phyloP scores from a whole-genome alignment of 257 asterid genomes.

The Capsicum pubescens region DNA sequence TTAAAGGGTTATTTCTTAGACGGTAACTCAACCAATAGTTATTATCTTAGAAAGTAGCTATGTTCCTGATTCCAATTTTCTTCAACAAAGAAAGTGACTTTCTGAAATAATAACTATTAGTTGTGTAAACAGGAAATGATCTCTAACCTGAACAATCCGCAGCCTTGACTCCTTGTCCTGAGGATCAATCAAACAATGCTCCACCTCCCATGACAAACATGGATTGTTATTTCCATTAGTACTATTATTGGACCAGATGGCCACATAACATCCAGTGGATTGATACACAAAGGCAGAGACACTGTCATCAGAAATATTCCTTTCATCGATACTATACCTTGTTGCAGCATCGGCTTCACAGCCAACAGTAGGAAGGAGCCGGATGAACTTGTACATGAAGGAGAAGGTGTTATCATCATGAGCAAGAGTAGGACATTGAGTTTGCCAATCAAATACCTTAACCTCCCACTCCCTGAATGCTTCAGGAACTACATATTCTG shows the following conservation, averaged over 20 bases:
- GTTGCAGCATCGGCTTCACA: conserved; percentile 98
- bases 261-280: conserved; percentile 69
- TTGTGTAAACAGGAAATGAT: neutral
- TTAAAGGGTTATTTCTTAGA: too few relatives aligned
- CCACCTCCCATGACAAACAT: conserved; percentile 52
- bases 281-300: conserved; percentile 62
- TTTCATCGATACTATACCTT: conserved; percentile 51
- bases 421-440: conserved; percentile 96
- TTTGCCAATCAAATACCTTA: conserved; percentile 90
- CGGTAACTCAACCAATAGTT: neutral
- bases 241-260: conserved; percentile 51
- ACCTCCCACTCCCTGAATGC: conserved; percentile 96
- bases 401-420: conserved; percentile 34
- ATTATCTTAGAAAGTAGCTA: neutral
- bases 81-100: neutral
- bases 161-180: conserved; percentile 60
- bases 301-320: conserved; percentile 35
- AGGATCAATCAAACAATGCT: conserved; percentile 84
- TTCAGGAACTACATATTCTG: conserved; percentile 85
- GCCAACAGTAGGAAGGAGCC: conserved; percentile 89
- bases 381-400: conserved; percentile 60
- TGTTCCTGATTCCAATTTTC: neutral
- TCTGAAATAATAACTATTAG: neutral
- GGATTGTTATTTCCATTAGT: neutral
- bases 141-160: conserved; percentile 60